phyloP scores from a whole-genome alignment of 495 filamentous ascomycete genomes.

The Letharia columbiana region DNA sequence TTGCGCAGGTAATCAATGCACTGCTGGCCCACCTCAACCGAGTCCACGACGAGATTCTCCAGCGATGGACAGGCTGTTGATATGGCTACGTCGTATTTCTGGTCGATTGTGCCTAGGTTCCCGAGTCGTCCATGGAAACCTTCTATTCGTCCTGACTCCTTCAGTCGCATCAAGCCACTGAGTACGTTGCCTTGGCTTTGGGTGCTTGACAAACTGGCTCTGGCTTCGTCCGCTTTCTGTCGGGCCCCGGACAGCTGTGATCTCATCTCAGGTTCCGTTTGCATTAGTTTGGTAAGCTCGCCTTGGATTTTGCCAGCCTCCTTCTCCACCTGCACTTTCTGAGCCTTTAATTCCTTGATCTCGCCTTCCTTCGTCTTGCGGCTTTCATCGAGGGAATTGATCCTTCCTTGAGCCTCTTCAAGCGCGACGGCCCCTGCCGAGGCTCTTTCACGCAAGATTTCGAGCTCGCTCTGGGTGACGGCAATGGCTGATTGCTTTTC shows the following conservation, averaged over 20 bases:
- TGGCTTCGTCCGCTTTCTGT: conserved; percentile 91
- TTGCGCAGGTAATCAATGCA: conserved; percentile 96
- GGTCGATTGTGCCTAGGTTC: conserved; percentile 90
- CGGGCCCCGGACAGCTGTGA: conserved; percentile 75
- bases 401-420: conserved; percentile 75
- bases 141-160: conserved; percentile 90
- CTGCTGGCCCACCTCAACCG: conserved; percentile 88
- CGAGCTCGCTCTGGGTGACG: conserved; percentile 86
- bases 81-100: conserved; percentile 91
- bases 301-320: conserved; percentile 60
- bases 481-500: conserved; percentile 88
- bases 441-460: conserved; percentile 79
- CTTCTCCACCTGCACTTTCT: conserved; percentile 63
- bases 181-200: conserved; percentile 92
- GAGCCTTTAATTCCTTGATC: conserved; percentile 63
- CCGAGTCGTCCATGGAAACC: conserved; percentile 94
- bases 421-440: conserved; percentile 77
- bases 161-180: conserved; percentile 82
- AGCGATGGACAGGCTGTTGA: conserved; percentile 88
- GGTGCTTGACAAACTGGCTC: conserved; percentile 75
- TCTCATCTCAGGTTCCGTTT: conserved; percentile 72
- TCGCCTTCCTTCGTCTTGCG: conserved; percentile 62
- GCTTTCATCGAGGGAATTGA: conserved; percentile 59
- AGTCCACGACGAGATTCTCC: conserved; percentile 93
- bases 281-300: conserved; percentile 59